Conservation (phyloP, 805 yeast genomes). For the Spathaspora gorwiae region DNA sequence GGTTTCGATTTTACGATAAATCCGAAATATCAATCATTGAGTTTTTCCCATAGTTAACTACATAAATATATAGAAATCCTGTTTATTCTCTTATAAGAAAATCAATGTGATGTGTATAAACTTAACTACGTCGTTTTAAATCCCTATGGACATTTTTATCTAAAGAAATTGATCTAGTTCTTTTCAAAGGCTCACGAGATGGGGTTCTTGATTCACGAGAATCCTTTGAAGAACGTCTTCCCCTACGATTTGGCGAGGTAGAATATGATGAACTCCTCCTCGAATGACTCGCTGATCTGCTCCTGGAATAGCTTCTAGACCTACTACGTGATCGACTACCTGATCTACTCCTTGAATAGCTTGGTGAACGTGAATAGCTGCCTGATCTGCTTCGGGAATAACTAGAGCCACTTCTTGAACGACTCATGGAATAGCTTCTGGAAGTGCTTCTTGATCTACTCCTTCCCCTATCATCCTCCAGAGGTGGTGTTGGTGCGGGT, state of each 20-base stretch:
- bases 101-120: too few species aligned
- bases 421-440: conserved; percentile 10
- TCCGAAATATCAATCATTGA: neutral
- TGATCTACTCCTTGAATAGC: conserved; percentile 9
- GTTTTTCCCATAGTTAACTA: too few species aligned
- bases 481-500: conserved; percentile 16
- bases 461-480: conserved; percentile 12
- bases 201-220: conserved; percentile 5
- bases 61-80: too few species aligned
- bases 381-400: conserved; percentile 13
- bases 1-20: neutral
- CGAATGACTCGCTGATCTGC: conserved; percentile 10
- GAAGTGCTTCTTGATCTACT: conserved; percentile 6
- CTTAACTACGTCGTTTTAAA: neutral
- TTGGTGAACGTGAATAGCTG: conserved; percentile 6
- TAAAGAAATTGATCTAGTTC: neutral
- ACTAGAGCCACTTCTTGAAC: conserved; percentile 13
- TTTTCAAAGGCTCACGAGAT: conserved; percentile 3
- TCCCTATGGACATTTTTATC: neutral
- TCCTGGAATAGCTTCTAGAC: conserved; percentile 8
- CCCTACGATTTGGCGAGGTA: neutral
- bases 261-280: neutral
- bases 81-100: too few species aligned
- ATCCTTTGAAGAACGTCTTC: neutral
- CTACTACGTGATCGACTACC: conserved; percentile 8